phyloP scores from a whole-genome alignment of 352 stramenopile genomes.

The Phytophthora podocarpi region DNA sequence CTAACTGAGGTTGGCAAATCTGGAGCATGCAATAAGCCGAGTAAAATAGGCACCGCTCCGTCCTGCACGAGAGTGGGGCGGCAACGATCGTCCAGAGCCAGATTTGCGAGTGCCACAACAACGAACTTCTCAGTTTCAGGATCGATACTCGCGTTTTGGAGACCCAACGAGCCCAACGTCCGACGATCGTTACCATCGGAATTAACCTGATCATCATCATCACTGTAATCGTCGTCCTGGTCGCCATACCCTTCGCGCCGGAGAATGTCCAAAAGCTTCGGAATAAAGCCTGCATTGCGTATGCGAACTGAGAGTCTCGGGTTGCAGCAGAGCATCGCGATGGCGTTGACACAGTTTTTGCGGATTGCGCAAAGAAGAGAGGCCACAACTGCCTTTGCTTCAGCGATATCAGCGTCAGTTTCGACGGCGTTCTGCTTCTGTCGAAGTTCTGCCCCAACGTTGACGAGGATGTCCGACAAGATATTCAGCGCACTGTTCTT shows the following conservation, averaged over 20 bases:
- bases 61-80: constrained; percentile 65
- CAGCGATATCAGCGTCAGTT: constrained; percentile 17
- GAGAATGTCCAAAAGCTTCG: constrained; percentile 54
- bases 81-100: constrained; percentile 77
- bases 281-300: constrained; percentile 57
- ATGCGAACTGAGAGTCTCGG: constrained; percentile 65
- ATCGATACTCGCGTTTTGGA: constrained; percentile 29
- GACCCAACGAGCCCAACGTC: background rate
- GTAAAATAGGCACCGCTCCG: constrained; percentile 58
- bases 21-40: constrained; percentile 49
- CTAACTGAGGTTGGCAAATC: background rate
- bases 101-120: constrained; percentile 71
- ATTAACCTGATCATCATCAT: constrained; percentile 23
- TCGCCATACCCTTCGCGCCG: constrained; percentile 12
- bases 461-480: constrained; percentile 49
- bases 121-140: constrained; percentile 72
- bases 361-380: constrained; percentile 42
- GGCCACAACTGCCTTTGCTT: constrained; percentile 19
- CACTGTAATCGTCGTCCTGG: constrained; percentile 28
- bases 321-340: constrained; percentile 82
- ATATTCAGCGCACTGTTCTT: constrained; percentile 64
- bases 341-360: constrained; percentile 66
- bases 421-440: constrained; percentile 16
- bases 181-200: background rate
- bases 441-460: constrained; percentile 32